A percentile compares a stretch with the other conserved stretches of the same genome.
Evolutionary conservation across 2,329 filamentous ascomycete genomes (phyloP).

Genomic region (Penicillium olsonii): DNA sequence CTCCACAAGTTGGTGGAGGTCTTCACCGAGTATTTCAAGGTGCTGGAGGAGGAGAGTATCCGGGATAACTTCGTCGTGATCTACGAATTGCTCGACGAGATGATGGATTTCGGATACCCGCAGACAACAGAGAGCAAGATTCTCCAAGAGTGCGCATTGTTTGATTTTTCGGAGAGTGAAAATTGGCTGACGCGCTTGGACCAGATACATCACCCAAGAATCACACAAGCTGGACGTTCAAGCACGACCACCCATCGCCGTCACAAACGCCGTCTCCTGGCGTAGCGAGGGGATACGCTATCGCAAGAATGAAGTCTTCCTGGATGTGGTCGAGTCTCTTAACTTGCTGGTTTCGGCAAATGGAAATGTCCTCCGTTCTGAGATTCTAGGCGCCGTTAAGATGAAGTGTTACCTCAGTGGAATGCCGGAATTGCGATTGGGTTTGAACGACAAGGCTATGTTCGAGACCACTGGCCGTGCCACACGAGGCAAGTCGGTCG

Average conservation of each 20-base stretch:
- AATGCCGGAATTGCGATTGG: slow-evolving; percentile 93
- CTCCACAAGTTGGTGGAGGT: slow-evolving; percentile 98
- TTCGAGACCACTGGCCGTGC: slow-evolving; percentile 96
- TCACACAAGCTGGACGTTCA: slow-evolving; percentile 98
- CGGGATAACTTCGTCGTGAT: slow-evolving; percentile 99
- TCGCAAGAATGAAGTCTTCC: slow-evolving; percentile 98
- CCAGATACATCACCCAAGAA: slow-evolving; percentile 92
- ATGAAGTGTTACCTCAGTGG: slow-evolving; percentile 99
- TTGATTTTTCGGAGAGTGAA: not conserved
- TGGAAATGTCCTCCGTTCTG: slow-evolving; percentile 91
- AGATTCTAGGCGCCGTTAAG: slow-evolving; percentile 96
- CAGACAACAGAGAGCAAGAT: slow-evolving; percentile 99
- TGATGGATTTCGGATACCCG: slow-evolving; percentile 99
- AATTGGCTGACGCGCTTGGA: not conserved
- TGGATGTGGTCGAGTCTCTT: slow-evolving; percentile 94
- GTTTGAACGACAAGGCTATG: slow-evolving; percentile 99
- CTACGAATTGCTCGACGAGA: slow-evolving; percentile 97
- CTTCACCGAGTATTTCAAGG: slow-evolving; percentile 99
- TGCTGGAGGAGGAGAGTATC: slow-evolving; percentile 96
- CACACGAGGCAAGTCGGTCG: slow-evolving; percentile 92
- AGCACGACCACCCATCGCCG: slow-evolving; percentile 91
- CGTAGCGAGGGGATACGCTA: slow-evolving; percentile 97
- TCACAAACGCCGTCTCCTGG: slow-evolving; percentile 98
- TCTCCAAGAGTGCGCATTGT: slow-evolving; percentile 70
- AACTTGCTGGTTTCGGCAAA: slow-evolving; percentile 93